Evolutionary conservation across 2,329 filamentous ascomycete species (phyloP), one percentile per base, ranked within the genome.

Genomic region (Hymenoscyphus occultus): DNA sequence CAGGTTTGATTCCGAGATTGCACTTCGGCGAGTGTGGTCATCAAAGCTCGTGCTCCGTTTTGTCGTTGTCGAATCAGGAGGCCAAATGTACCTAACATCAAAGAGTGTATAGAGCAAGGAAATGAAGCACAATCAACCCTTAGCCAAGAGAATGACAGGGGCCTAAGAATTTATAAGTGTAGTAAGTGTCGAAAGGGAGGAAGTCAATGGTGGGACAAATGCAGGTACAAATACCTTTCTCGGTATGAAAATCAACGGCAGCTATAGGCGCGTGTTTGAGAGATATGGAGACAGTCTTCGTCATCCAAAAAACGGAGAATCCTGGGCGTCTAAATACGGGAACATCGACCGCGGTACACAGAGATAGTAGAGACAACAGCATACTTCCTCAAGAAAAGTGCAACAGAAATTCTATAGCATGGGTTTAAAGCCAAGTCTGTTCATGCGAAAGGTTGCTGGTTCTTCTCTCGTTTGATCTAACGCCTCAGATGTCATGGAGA

Each of bases 41-140:
- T 68, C 6, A 75, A 68, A 10, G 68, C 63, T 5, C 72, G 70
- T n/a, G 74, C 74, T 12, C 71, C 71, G 65, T 76, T 78, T 40
- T 74, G 72, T 65, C 78, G 77, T 70, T 79, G 77, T 1, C 77
- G 73, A 70, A 78, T 76, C 48, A 78, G 76, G 16, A 79, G 72
- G 7, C n/a, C n/a, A n/a, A n/a, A n/a, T 76, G 32, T n/a, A 32
- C 10, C 45, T 19, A 45, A 57, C 42, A 57, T 39, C 14, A 57
- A 57, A 19, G 19, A 12, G 32, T 42, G 54, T 42, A 35, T 28
- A 22, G 39, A 28, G 48, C 19, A 3, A 28, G 22, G 19, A 22
- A 51, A 51, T 22, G 48, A 51, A 51, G 19, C 28, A 13, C 7
- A 51, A 22, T 3, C 22, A 10, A 51, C 22, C n/a, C 19, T 9